Conservation (phyloP, 75 land plant species). For the Azolla pinnata region DNA sequence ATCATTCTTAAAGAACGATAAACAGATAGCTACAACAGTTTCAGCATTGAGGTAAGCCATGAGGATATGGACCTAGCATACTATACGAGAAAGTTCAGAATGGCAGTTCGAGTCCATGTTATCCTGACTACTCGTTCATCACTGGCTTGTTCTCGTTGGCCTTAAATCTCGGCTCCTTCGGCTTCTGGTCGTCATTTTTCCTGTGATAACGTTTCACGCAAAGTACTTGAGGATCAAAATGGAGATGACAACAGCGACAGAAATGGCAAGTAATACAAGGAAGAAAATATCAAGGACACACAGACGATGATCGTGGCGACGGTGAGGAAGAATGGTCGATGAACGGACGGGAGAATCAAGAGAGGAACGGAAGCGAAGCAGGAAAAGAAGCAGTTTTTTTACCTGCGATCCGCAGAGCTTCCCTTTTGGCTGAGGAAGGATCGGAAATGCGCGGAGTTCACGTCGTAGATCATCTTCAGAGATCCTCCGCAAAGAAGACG, state of each 20-base stretch:
- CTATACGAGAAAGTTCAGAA: too few relatives aligned
- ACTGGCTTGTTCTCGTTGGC: conserved; percentile 95
- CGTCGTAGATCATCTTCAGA: conserved; percentile 36
- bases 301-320: neutral
- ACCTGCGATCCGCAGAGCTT: conserved; percentile 51
- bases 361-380: neutral
- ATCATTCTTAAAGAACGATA: too few relatives aligned
- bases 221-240: neutral
- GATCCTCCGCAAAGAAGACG: conserved; percentile 10
- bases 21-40: too few relatives aligned
- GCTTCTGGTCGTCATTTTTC: conserved; percentile 79
- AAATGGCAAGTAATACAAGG: neutral
- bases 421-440: conserved; percentile 97
- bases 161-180: conserved; percentile 73
- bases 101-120: too few relatives aligned
- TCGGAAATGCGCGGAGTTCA: conserved; percentile 88
- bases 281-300: neutral
- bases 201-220: too few relatives aligned
- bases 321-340: neutral
- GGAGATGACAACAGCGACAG: neutral
- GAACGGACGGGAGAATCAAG: neutral
- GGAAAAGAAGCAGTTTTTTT: too few relatives aligned
- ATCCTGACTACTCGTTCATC: conserved; percentile 92
- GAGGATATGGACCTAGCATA: too few relatives aligned
- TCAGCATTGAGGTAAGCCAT: too few relatives aligned